phyloP scores from a whole-genome alignment of 176 grass and related monocot species.

The Zoysia japonica region DNA sequence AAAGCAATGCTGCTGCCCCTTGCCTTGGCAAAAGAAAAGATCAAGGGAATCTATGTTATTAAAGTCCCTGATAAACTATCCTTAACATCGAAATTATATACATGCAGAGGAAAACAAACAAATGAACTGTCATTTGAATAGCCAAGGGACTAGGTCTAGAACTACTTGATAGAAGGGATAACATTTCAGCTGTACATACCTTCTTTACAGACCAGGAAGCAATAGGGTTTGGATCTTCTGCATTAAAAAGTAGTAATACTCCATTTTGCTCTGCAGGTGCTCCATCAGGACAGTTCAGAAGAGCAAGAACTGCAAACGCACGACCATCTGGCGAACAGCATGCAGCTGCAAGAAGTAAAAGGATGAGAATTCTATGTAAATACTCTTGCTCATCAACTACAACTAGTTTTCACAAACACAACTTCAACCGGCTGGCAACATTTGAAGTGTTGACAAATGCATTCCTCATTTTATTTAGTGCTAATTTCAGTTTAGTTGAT shows the following conservation, averaged over 20 bases:
- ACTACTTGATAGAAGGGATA: neutral
- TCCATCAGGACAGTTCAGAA: slow-evolving; percentile 44
- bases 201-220: slow-evolving; percentile 77
- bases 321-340: slow-evolving; percentile 52
- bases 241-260: slow-evolving; percentile 70
- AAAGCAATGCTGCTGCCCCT: slow-evolving; percentile 71
- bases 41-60: neutral
- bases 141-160: slow-evolving; percentile 13
- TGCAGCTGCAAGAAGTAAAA: slow-evolving; percentile 56
- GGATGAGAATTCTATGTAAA: slow-evolving; percentile 35
- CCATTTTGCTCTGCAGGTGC: slow-evolving; percentile 57
- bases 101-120: slow-evolving; percentile 12
- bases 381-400: neutral
- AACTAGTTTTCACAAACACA: neutral
- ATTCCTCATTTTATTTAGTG: no score
- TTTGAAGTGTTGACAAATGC: neutral
- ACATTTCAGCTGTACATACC: slow-evolving; percentile 42
- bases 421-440: neutral
- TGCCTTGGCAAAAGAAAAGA: slow-evolving; percentile 49
- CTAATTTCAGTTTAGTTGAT: no score
- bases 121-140: neutral
- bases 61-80: neutral
- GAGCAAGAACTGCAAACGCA: slow-evolving; percentile 70
- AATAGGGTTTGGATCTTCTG: slow-evolving; percentile 62
- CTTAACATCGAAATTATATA: neutral